Base-by-base conservation (phyloP, 2,329 filamentous ascomycete species). In the Tolypocladium sp. region DNA sequence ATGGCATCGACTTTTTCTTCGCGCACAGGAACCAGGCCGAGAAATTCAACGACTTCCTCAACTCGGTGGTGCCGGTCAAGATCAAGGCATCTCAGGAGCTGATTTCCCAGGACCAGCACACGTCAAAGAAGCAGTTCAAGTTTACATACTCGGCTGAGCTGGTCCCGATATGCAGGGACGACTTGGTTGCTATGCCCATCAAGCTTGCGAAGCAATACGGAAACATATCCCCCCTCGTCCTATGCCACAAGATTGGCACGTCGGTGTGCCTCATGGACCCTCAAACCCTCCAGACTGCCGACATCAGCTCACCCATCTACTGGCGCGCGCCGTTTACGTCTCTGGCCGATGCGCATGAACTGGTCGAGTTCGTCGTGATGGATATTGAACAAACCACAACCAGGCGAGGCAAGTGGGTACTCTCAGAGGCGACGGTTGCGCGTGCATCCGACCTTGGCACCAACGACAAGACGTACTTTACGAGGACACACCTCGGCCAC, bases 1-100 rank as follows among this genome's bases (percentile, higher is more conserved):
- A 97, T 67, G 94, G 94, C 1, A 87, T 99, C 61, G 94, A 99
- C 72, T 99, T 99, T 74, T 99, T 88, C 81, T 99, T 94, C 70
- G 83, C 91, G 0, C 86, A 89, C 60, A 82, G 91, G 68, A 99
- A 97, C 69, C 90, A 96, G 67, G 93, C 92, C 9, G 91, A 96
- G 70, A 92, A 90, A 69, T 93, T 96, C 72, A 85, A 95, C 62
- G 92, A 97, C 74, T 96, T 97, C 72, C 78, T 97, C 62, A 86
- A 85, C 66, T 93, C 91, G 0, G 88, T 95, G 17, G 84, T 87
- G 1, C 92, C 94, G 1, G 83, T 91, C 60, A 85, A 86, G 61
- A 79, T 85, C 64, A 95, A 94, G 77, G 90, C 92, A 67, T 76
- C 76, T 8, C 73, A 95, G 69, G 90, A 97, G 73, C 82, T 97